Conservation (phyloP, 169 alveolate genomes). For the Sarcocystis neurona region DNA sequence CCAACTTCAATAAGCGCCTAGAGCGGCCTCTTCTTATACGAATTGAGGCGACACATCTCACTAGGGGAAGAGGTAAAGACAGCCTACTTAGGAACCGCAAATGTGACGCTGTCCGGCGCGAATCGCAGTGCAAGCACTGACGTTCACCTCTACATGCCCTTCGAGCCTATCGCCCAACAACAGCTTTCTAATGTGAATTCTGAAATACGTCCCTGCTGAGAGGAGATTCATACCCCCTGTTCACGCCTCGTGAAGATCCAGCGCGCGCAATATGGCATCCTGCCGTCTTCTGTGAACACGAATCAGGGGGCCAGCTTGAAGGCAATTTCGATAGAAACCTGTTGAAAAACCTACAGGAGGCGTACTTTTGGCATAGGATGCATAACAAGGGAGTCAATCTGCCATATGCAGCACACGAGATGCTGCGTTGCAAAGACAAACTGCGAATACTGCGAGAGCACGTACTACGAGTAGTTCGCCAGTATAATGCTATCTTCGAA, state of each 20-base stretch:
- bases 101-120: too few relatives aligned
- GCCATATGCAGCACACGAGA: conserved; percentile 77
- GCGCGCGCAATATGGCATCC: too few relatives aligned
- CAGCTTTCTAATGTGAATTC: too few relatives aligned
- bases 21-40: conserved; percentile 24
- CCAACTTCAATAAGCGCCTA: background rate
- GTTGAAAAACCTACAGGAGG: conserved; percentile 81
- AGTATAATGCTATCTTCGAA: background rate
- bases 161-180: too few relatives aligned
- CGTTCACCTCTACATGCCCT: too few relatives aligned
- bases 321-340: conserved; percentile 85
- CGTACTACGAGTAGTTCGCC: conserved; percentile 84
- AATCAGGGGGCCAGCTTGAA: conserved; percentile 74
- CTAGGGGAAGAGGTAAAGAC: conserved; percentile 37
- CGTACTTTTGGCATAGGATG: conserved; percentile 87
- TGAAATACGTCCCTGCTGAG: too few relatives aligned
- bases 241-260: too few relatives aligned
- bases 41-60: background rate
- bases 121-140: too few relatives aligned
- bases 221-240: too few relatives aligned
- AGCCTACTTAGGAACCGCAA: too few relatives aligned
- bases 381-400: conserved; percentile 79
- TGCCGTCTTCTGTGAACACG: too few relatives aligned
- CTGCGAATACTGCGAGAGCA: conserved; percentile 85
- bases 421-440: conserved; percentile 80